Percentiles rank a stretch among this genome's conserved stretches.
phyloP scores from a whole-genome alignment of 176 grass and related monocot genomes.

The Paspalum notatum region DNA sequence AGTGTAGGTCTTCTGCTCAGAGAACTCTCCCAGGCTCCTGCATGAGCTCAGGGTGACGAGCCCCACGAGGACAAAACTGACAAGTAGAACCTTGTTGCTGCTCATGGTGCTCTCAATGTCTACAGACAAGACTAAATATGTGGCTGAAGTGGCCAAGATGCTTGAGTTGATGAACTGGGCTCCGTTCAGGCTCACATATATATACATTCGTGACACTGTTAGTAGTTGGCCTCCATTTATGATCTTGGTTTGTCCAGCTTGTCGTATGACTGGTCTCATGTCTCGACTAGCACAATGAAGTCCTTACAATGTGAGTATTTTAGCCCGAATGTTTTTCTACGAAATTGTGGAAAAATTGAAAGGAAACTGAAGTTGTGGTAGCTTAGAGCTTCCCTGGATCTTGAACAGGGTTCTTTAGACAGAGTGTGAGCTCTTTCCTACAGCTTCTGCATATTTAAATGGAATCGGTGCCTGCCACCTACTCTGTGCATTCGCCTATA shows the following conservation, averaged over 20 bases:
- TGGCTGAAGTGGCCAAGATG: conserved; percentile 37
- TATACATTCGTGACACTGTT: conserved; percentile 40
- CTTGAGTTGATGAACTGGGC: conserved; percentile 43
- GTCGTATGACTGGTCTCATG: background rate
- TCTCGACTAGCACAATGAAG: conserved; percentile 19
- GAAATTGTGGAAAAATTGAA: background rate
- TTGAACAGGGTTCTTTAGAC: conserved; percentile 20
- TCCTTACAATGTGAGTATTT: conserved; percentile 36
- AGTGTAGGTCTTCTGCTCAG: conserved; percentile 57
- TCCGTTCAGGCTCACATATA: conserved; percentile 36
- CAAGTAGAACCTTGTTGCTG: conserved; percentile 49
- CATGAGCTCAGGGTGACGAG: conserved; percentile 57
- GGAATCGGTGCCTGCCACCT: conserved; percentile 44
- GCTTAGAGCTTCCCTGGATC: background rate
- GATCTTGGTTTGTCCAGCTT: conserved; percentile 39
- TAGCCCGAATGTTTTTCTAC: background rate
- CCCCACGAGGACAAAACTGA: conserved; percentile 60
- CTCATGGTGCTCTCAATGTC: conserved; percentile 47
- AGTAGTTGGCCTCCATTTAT: conserved; percentile 50
- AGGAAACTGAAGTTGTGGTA: background rate
- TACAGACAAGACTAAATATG: conserved; percentile 31
- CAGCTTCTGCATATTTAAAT: conserved; percentile 25
- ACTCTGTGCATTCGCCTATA: conserved; percentile 38
- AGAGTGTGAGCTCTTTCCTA: background rate
- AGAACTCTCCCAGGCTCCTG: conserved; percentile 60